These are phyloP conservation scores for Parietaria judaica DNA, from an alignment of 306 rosid genomes.

Conservation along the genomic window DNA sequence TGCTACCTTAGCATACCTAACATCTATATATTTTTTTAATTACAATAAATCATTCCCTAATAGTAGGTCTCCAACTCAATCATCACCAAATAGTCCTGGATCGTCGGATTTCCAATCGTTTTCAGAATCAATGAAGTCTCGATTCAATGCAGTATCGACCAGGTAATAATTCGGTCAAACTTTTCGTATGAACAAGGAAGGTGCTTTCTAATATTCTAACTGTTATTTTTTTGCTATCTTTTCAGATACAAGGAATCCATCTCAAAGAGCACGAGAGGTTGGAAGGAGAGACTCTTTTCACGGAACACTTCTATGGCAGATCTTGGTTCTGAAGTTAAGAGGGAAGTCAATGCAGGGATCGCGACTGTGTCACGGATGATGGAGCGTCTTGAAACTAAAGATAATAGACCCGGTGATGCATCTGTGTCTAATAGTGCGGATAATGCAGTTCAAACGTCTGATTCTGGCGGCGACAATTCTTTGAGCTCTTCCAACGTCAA, in stretches of 20 bases:
- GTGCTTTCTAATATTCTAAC: constrained; percentile 9
- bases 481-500: constrained; percentile 33
- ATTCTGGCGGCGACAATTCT: constrained; percentile 31
- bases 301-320: constrained; percentile 73
- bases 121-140: constrained; percentile 79
- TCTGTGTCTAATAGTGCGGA: constrained; percentile 38
- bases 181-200: constrained; percentile 6
- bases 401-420: constrained; percentile 34
- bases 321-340: constrained; percentile 72
- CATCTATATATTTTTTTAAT: not conserved
- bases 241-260: constrained; percentile 90
- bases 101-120: constrained; percentile 90
- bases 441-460: constrained; percentile 38
- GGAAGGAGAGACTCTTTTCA: constrained; percentile 94
- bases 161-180: constrained; percentile 38
- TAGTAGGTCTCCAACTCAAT: constrained; percentile 59
- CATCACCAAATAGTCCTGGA: constrained; percentile 67
- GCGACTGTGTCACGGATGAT: constrained; percentile 84
- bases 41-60: not conserved
- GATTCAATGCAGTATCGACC: constrained; percentile 72
- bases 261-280: constrained; percentile 84
- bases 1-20: too few species aligned
- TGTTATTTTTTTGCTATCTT: constrained; percentile 1
- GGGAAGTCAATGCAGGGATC: constrained; percentile 77
- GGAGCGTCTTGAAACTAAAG: constrained; percentile 85